Evolutionary conservation across 192 early-diverging fungal species (phyloP).

Genomic region (Dispira simplex): DNA sequence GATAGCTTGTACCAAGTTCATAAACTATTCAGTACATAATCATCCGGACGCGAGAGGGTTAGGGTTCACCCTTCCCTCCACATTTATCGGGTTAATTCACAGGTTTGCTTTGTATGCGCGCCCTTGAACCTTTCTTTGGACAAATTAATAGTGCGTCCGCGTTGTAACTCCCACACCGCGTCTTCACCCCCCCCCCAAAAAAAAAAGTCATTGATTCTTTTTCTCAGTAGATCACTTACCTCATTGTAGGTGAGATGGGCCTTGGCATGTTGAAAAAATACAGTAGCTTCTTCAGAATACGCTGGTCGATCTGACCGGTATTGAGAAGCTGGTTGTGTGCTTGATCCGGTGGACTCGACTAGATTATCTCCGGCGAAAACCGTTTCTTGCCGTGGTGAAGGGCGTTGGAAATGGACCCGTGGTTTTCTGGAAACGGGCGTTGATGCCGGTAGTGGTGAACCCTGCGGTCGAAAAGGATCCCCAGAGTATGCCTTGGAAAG

Average conservation of each 20-base stretch:
- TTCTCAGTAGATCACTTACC: not conserved
- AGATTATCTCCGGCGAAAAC: not conserved
- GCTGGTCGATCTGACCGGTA: not conserved
- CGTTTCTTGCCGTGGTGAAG: not conserved
- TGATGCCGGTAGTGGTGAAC: not conserved
- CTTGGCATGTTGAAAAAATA: slow-evolving; percentile 6
- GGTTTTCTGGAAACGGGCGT: not conserved
- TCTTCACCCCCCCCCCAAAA: too few species aligned
- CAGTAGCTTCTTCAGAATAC: too few species aligned
- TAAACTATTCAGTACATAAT: not conserved
- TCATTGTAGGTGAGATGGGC: slow-evolving; percentile 6
- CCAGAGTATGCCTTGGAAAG: too few species aligned
- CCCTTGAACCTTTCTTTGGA: not conserved
- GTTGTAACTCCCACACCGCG: not conserved
- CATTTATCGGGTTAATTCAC: not conserved
- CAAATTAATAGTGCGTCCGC: not conserved
- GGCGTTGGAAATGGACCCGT: not conserved
- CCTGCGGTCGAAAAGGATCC: too few species aligned
- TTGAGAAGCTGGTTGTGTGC: not conserved
- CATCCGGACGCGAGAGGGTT: not conserved
- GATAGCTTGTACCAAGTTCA: slow-evolving; percentile 6
- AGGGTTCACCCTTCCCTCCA: not conserved
- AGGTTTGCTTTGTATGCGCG: not conserved
- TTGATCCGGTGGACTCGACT: too few species aligned
- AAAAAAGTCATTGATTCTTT: not conserved